Evolutionary conservation across 805 yeast genomes (phyloP).

Genomic region (Diddensiella santjacobensis): DNA sequence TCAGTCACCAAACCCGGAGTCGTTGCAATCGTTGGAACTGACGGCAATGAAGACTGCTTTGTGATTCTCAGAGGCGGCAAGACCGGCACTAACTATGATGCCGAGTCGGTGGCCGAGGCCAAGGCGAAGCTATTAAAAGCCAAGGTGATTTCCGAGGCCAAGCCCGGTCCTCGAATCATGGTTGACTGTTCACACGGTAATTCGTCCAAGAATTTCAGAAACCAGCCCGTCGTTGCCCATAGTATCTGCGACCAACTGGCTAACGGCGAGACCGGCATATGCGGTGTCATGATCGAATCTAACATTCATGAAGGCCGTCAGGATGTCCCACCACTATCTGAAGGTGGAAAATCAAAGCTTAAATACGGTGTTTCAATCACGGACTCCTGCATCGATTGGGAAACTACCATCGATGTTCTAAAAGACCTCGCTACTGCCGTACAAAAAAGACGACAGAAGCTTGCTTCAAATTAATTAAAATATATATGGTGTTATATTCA

Average conservation of each 20-base stretch:
- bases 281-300: conserved; percentile 97
- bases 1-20: conserved; percentile 95
- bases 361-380: conserved; percentile 93
- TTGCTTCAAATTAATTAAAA: too few species aligned
- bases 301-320: conserved; percentile 91
- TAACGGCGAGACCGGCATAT: conserved; percentile 67
- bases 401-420: conserved; percentile 70
- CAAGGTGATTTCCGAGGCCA: conserved; percentile 37
- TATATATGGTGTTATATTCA: too few species aligned
- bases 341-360: conserved; percentile 69
- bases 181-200: conserved; percentile 97
- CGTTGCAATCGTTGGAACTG: conserved; percentile 93
- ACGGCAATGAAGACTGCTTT: conserved; percentile 87
- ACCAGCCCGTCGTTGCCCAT: conserved; percentile 87
- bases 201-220: conserved; percentile 82
- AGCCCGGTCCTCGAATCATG: conserved; percentile 68
- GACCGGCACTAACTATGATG: conserved; percentile 85
- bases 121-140: conserved; percentile 51
- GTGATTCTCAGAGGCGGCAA: conserved; percentile 95
- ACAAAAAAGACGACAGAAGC: conserved; percentile 68
- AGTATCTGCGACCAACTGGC: conserved; percentile 74
- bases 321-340: conserved; percentile 65
- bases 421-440: conserved; percentile 74
- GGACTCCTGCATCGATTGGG: conserved; percentile 97
- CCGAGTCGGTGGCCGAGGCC: conserved; percentile 63